Evolutionary conservation across 331 rosid species (phyloP).

Genomic region (Phaseolus coccineus): DNA sequence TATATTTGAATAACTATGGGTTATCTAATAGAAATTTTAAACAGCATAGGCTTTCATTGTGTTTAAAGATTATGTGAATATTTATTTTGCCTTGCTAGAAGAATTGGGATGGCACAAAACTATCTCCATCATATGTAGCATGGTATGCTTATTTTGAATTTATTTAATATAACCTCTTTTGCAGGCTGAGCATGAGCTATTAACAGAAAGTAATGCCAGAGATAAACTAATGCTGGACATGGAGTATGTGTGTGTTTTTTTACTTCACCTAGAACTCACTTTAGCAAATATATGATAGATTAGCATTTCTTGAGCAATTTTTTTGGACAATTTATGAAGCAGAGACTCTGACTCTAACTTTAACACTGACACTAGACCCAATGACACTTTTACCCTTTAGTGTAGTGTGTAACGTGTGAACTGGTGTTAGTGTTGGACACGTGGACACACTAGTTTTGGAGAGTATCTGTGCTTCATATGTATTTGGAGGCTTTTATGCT

Average conservation of each 20-base stretch:
- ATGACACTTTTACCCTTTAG: no score
- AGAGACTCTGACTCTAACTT: no score
- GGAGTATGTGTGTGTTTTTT: conserved; percentile 59
- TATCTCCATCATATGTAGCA: neutral
- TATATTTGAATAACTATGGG: neutral
- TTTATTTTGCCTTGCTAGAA: neutral
- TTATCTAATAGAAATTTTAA: neutral
- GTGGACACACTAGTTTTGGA: no score
- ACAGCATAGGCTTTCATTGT: conserved; percentile 8
- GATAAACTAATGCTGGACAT: conserved; percentile 65
- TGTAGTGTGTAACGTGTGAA: no score
- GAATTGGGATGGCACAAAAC: conserved; percentile 7
- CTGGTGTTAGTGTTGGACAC: no score
- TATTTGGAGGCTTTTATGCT: conserved; percentile 3
- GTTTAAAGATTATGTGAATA: neutral
- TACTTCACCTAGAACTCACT: neutral
- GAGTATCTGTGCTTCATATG: no score
- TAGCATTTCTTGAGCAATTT: neutral
- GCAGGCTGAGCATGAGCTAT: conserved; percentile 78
- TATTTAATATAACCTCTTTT: conserved; percentile 39
- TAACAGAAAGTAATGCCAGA: conserved; percentile 56
- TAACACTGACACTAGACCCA: no score
- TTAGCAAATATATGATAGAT: neutral
- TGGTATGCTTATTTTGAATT: conserved; percentile 26
- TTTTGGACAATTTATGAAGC: neutral